These are phyloP conservation scores for Luffa acutangula DNA, from an alignment of 306 rosid species.

Conservation along the genomic window DNA sequence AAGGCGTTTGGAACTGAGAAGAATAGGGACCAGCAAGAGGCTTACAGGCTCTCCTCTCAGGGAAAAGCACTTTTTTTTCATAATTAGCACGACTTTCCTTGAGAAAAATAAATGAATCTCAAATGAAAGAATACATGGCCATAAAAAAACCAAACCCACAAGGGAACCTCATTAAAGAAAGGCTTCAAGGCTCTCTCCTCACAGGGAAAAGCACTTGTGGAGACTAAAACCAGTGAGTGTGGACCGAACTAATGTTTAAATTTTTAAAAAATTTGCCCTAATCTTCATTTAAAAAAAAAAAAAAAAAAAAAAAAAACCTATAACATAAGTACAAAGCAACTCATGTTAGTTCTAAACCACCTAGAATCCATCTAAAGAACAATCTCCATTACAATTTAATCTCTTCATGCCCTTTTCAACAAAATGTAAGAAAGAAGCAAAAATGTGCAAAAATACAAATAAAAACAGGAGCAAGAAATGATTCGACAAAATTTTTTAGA, in stretches of 20 bases:
- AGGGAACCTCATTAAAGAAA: too few species aligned
- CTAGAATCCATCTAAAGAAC: not conserved
- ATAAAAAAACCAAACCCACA: too few species aligned
- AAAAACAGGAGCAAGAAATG: not conserved
- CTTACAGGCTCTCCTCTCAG: too few species aligned
- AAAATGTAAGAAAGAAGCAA: not conserved
- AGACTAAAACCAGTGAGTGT: not conserved
- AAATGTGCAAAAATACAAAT: not conserved
- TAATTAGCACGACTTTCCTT: too few species aligned
- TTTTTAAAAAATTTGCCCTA: too few species aligned
- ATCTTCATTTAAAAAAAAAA: too few species aligned
- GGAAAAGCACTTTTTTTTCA: too few species aligned
- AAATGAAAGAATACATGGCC: too few species aligned
- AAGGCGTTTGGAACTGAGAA: not conserved
- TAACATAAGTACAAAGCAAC: not conserved
- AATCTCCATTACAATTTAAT: not conserved
- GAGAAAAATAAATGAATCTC: too few species aligned
- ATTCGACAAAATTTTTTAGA: not conserved
- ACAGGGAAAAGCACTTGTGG: not conserved
- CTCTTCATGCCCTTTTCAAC: not conserved
- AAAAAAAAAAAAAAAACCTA: too few species aligned
- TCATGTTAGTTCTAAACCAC: not conserved
- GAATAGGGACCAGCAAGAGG: not conserved
- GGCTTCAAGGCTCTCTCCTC: not conserved
- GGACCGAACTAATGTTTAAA: not conserved